Evolutionary conservation across 805 yeast genomes (phyloP).

Genomic region (Hanseniaspora thailandica): DNA sequence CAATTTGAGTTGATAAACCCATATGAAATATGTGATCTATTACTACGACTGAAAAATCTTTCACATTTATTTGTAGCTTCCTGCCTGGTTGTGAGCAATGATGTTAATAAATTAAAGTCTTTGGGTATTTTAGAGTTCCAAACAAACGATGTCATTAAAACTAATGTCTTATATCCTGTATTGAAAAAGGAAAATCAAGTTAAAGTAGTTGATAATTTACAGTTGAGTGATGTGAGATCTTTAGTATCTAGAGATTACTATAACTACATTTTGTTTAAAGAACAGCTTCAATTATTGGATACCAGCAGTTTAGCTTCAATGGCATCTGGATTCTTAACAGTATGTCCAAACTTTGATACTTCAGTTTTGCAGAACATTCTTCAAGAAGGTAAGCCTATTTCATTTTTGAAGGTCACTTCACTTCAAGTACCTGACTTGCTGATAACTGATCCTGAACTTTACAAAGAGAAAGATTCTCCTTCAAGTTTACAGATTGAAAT

Average conservation of each 20-base stretch:
- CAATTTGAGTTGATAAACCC: not conserved
- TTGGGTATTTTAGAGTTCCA: not conserved
- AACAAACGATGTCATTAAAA: not conserved
- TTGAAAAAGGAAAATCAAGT: not conserved
- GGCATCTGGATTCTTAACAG: not conserved
- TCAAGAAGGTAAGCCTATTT: not conserved
- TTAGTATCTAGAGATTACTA: not conserved
- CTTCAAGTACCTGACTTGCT: not conserved
- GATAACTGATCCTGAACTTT: not conserved
- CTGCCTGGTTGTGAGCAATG: not conserved
- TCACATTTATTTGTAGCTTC: not conserved
- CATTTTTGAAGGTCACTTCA: not conserved
- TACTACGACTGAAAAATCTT: not conserved
- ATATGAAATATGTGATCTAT: not conserved
- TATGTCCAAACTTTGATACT: not conserved
- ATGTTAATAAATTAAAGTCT: not conserved
- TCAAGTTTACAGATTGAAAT: conserved; percentile 1
- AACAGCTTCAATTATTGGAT: not conserved
- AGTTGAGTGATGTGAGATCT: not conserved
- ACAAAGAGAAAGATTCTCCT: not conserved
- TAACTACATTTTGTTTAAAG: not conserved
- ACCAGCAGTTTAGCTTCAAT: not conserved
- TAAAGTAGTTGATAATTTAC: not conserved
- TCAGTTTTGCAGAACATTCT: not conserved
- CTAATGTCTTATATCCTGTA: not conserved